Base-by-base conservation (phyloP, 306 rosid species). In the Lupinus albus region DNA sequence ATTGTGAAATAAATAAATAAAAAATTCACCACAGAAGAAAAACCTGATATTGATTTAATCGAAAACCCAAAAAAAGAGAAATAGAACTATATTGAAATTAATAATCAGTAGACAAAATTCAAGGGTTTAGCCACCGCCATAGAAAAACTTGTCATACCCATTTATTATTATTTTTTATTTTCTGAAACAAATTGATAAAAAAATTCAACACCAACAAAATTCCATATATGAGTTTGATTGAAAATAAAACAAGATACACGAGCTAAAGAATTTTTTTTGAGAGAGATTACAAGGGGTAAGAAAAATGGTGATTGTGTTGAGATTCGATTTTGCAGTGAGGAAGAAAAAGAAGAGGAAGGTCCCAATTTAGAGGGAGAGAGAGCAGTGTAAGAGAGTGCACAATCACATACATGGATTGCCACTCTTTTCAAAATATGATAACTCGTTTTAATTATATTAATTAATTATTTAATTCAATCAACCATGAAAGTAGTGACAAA, bases 301-400 rank as follows among this genome's bases (percentile, higher is more conserved):
- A 4, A 28, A 4, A 28, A 28, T 21, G 57, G 32, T 79, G 49
- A 53, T 53, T 48, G 11, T 21, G 4, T 21, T 49, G 2, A 75
- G 74, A 67, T 67, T 75, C 69, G 64, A 28, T 48, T 75, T 28
- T 60, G 64, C 68, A 49, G 72, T 59, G 39, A 38, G 57, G 66
- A 72, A 48, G 56, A 46, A 15, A 18, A 35, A 35, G 33, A 35
- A 12, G 14, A 8, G 13, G 63, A 3, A 8, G 9, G 38, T 1
- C 58, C 28, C 52, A 56, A 47, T 36, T 66, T 51, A 56, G 82
- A 55, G 74, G 78, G 70, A 60, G 67, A 30, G 49, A 18, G 47
- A 46, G 71, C 68, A 41, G 12, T 50, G 67, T 33, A 68, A 68
- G 70, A 60, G 32, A 51, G 41, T 36, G 74, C 65, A 61, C 65